Evolutionary conservation across 768 basidiomycete genomes (phyloP).

Genomic region (Antrodiella citrinella): DNA sequence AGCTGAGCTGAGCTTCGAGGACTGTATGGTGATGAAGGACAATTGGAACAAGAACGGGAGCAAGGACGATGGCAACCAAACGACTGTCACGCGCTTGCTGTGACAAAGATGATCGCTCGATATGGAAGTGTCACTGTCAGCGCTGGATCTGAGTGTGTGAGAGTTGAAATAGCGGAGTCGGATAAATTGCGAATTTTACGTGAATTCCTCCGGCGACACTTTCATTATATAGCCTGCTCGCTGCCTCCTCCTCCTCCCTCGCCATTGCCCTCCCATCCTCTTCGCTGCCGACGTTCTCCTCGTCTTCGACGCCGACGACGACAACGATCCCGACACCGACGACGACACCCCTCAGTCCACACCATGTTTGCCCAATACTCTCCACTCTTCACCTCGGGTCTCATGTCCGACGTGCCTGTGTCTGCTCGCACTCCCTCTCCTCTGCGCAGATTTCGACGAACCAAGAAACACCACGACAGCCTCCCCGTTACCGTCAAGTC

Average conservation of each 20-base stretch:
- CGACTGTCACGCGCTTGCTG: background rate
- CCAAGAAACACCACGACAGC: constrained; percentile 12
- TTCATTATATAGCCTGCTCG: background rate
- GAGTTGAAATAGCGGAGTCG: background rate
- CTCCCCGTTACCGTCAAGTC: constrained; percentile 15
- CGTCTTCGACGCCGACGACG: background rate
- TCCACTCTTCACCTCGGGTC: constrained; percentile 58
- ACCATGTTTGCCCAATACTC: constrained; percentile 42
- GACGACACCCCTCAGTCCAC: background rate
- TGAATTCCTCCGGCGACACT: background rate
- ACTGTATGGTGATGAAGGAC: background rate
- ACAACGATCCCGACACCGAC: background rate
- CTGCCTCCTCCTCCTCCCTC: background rate
- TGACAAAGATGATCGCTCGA: background rate
- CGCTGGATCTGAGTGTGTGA: background rate
- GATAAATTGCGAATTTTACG: background rate
- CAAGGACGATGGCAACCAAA: background rate
- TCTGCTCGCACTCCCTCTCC: constrained; percentile 20
- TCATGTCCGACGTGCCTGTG: constrained; percentile 32
- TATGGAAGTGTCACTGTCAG: background rate
- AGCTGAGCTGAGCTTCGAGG: background rate
- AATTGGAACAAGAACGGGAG: background rate
- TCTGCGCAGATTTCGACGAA: constrained; percentile 22
- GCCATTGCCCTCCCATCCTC: background rate
- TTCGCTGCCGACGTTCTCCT: background rate